Conservation (phyloP, 306 rosid species). For the Alnus rubra region DNA sequence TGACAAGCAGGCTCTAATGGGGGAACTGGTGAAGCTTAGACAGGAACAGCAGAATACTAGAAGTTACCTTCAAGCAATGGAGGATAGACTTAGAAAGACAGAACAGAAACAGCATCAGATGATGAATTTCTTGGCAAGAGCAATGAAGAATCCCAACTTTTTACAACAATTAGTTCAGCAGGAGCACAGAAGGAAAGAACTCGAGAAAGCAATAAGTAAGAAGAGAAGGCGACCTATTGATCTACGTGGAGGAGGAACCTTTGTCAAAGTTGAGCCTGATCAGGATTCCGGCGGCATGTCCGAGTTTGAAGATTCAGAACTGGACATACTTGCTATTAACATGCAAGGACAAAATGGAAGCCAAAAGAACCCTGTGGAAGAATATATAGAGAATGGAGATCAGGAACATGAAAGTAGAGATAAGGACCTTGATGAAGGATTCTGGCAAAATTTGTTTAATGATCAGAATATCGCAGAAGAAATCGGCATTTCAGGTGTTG, state of each 20-base stretch:
- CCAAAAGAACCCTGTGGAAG: constrained; percentile 14
- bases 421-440: constrained; percentile 30
- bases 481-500: constrained; percentile 9
- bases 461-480: constrained; percentile 33
- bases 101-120: constrained; percentile 67
- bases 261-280: constrained; percentile 38
- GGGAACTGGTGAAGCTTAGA: constrained; percentile 70
- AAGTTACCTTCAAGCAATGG: constrained; percentile 55
- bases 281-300: constrained; percentile 17
- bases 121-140: constrained; percentile 73
- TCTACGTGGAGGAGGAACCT: constrained; percentile 35
- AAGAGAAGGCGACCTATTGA: constrained; percentile 62
- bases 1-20: constrained; percentile 65
- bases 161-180: constrained; percentile 53
- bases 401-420: constrained; percentile 10
- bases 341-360: constrained; percentile 22
- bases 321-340: constrained; percentile 33
- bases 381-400: constrained; percentile 10
- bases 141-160: constrained; percentile 64
- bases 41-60: constrained; percentile 63
- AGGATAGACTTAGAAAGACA: constrained; percentile 50
- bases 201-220: constrained; percentile 41
- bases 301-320: constrained; percentile 35
- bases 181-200: constrained; percentile 49
- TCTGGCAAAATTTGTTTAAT: constrained; percentile 60